These are phyloP conservation scores for Closterium sp. DNA, from an alignment of 139 green algal species.

Conservation along the genomic window DNA sequence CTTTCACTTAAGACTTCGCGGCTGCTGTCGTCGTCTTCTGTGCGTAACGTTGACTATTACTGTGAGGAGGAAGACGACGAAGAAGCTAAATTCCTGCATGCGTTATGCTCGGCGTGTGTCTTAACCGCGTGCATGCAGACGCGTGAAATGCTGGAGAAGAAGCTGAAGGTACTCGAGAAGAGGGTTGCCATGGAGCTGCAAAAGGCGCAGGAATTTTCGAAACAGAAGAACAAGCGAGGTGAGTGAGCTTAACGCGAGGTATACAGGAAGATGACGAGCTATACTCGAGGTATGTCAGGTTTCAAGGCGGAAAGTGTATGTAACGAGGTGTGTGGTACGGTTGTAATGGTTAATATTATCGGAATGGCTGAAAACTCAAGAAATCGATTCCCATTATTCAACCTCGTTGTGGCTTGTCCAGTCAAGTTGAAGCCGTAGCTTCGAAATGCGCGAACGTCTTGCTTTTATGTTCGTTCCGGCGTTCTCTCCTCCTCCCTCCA, in stretches of 20 bases:
- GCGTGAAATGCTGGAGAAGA: conserved; percentile 89
- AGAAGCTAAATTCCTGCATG: not conserved
- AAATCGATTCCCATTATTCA: too few species aligned
- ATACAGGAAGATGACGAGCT: not conserved
- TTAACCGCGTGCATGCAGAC: conserved; percentile 60
- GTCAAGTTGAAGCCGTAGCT: too few species aligned
- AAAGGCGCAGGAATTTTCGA: conserved; percentile 78
- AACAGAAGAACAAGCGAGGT: conserved; percentile 82
- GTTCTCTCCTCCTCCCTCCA: too few species aligned
- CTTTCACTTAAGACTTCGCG: too few species aligned
- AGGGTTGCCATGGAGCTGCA: conserved; percentile 77
- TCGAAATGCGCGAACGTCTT: too few species aligned
- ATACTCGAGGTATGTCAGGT: not conserved
- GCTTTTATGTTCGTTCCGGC: too few species aligned
- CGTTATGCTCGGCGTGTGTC: not conserved
- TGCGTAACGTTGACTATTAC: not conserved
- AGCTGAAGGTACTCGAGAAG: conserved; percentile 81
- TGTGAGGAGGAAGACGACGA: not conserved
- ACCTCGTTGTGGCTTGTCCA: too few species aligned
- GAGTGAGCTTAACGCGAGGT: not conserved
- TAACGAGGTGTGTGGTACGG: too few species aligned
- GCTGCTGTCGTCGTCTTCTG: not conserved
- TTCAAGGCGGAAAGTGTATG: not conserved
- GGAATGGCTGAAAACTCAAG: too few species aligned
- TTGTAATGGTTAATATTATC: too few species aligned